Conservation (phyloP, 441 rosid species). For the Brassica balearica region DNA sequence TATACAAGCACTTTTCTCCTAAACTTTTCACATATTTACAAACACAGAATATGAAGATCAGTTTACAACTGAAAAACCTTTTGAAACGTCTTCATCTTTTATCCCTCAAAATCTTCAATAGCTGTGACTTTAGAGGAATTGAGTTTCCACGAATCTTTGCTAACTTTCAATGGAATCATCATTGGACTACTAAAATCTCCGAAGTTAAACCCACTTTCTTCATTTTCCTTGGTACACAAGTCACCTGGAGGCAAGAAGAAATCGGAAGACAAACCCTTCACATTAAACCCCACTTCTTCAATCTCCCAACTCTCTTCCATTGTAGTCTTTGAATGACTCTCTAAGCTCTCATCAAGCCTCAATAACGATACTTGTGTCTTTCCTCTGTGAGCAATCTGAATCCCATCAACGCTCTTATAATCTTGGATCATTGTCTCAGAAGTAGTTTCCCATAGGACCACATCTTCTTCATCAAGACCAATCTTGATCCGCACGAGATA, state of each 20-base stretch:
- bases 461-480: constrained; percentile 43
- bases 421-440: constrained; percentile 77
- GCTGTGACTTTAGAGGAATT: constrained; percentile 67
- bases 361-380: constrained; percentile 66
- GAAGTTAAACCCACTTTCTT: constrained; percentile 28
- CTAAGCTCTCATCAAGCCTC: constrained; percentile 66
- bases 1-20: constrained; percentile 45
- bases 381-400: constrained; percentile 83
- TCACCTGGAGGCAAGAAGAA: constrained; percentile 88
- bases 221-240: constrained; percentile 62
- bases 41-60: constrained; percentile 27
- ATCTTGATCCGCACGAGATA: constrained; percentile 65
- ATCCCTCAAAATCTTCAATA: constrained; percentile 50
- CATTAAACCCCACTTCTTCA: constrained; percentile 90
- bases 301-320: constrained; percentile 94
- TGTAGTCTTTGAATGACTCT: constrained; percentile 69
- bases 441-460: constrained; percentile 78
- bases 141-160: constrained; percentile 51
- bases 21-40: constrained; percentile 30
- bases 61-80: constrained; percentile 42
- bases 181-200: constrained; percentile 41
- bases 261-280: constrained; percentile 80
- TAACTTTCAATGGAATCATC: constrained; percentile 52
- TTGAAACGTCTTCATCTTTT: constrained; percentile 37
- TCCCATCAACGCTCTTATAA: constrained; percentile 76